Conservation (phyloP, 352 stramenopile species). For the Ophiocytium majus region DNA sequence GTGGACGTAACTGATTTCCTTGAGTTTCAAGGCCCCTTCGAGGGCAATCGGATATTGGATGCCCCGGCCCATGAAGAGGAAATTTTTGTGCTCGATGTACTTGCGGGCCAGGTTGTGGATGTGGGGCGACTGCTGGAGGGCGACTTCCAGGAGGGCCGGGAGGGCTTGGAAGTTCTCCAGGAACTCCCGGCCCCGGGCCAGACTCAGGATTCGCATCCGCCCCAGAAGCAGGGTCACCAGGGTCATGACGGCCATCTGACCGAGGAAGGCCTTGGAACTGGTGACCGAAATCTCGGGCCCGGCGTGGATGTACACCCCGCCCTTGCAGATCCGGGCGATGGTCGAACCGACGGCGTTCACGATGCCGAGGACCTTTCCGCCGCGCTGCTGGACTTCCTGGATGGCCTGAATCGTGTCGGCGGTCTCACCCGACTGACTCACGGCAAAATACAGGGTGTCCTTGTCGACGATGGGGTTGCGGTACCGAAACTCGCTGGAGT, state of each 20-base stretch:
- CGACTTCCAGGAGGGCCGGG: slow-evolving; percentile 91
- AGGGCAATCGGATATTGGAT: slow-evolving; percentile 67
- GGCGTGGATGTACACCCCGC: slow-evolving; percentile 94
- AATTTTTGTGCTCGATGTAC: slow-evolving; percentile 79
- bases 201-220: too few species aligned
- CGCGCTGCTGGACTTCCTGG: not conserved
- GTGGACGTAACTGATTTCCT: slow-evolving; percentile 98
- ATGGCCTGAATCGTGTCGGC: not conserved
- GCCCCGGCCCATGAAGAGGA: slow-evolving; percentile 85
- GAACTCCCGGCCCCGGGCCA: slow-evolving; percentile 63
- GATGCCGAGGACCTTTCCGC: not conserved
- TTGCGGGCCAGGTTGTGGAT: slow-evolving; percentile 78
- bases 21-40: slow-evolving; percentile 97
- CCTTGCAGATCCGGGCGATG: slow-evolving; percentile 29
- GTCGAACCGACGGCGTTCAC: slow-evolving; percentile 27
- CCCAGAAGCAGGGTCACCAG: slow-evolving; percentile 71
- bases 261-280: slow-evolving; percentile 97
- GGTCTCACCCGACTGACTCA: not conserved
- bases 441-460: not conserved
- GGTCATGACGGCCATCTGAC: slow-evolving; percentile 81
- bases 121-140: slow-evolving; percentile 80
- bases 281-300: slow-evolving; percentile 94
- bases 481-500: not conserved
- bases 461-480: not conserved
- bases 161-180: slow-evolving; percentile 89